Base-by-base conservation (phyloP, 2,329 filamentous ascomycete species). In the Exophiala dermatitidis region DNA sequence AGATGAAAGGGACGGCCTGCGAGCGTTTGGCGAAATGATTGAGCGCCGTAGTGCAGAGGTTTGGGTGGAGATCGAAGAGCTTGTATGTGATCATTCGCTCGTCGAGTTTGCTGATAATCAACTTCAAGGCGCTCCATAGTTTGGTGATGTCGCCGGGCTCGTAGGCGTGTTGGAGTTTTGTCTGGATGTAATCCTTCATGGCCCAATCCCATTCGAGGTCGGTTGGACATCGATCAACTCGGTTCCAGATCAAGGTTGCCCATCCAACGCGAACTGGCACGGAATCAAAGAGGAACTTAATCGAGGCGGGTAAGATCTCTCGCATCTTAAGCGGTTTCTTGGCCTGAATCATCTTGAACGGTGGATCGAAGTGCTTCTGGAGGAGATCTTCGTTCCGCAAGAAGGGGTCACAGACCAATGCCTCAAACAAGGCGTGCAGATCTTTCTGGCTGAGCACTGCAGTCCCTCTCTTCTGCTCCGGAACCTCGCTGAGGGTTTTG, bases 201-300 rank as follows among this genome's bases (percentile, higher is more conserved):
- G 88, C 87, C 85, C 87, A 94, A 41, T 95, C 87, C 66, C 95
- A 97, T 60, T 93, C 86, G 34, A 82, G 77, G 6, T 79, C 74
- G 0, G 84, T 82, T 47, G 94, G 77, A 19, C 77, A 74, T 8
- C 81, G 77, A 45, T 79, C 76, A 58, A 86, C 79, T 37, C 79
- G 81, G n/a, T 77, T 75, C 81, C 86, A 90, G 4, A 83, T 81
- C 46, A 77, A 73, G 34, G 77, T 72, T 1, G 88, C 88, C 78
- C 90, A 95, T 40, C 75, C 72, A 37, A 76, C 77, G 47, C 86
- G 81, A 45, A 74, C 72, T 28, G 75, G 71, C 58, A 91, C 82
- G 31, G 80, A 73, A 60, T 87, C 84, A 65, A 95, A 96, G 1
- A 96, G 76, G 62, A 96, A 96, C 19, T 79, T 82, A 2, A 86